Base-by-base conservation (phyloP, 495 filamentous ascomycete species). In the Haplographium delicatum region DNA sequence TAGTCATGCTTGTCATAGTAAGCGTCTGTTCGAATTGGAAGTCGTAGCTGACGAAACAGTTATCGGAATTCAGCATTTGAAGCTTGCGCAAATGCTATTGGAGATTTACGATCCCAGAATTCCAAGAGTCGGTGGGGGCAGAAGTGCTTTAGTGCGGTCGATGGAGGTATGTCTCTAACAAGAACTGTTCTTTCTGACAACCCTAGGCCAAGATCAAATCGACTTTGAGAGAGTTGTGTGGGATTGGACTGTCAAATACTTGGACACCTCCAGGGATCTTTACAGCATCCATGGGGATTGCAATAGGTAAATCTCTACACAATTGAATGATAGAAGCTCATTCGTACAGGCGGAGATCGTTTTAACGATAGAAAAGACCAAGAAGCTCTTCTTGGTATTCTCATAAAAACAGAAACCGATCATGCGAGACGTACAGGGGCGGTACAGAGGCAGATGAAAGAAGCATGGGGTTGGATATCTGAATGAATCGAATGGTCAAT, bases 51-150 rank as follows among this genome's bases (percentile, higher is more conserved):
- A 15, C 13, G 11, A 0, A 13, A 22, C 48, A 76, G 74, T 74
- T 8, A 74, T 78, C 38, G 74, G 73, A 5, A 64, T 70, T 19
- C 74, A 78, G 45, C 74, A 78, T 67, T 75, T 79, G 63, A 73
- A 72, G 44, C 65, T 73, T 47, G 76, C 78, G 42, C 72, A 74
- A 60, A 66, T 74, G 41, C 70, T 74, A 50, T 59, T 66, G 6
- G 52, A 65, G 38, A 63, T 66, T 42, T 72, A 68, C 60, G 68
- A 73, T 57, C 70, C 69, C 39, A 66, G 62, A 40, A 63, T 67
- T 35, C 65, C 66, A 1, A 58, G 56, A 47, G 63, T 67, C 15
- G 68, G 68, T 10, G 61, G 56, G 11, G 56, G 42, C 22, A 60
- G 63, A 11, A 60, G 60, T 41, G 54, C 50, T 20, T 68, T 59